These are phyloP conservation scores for Aspergillus cavernicola DNA, from an alignment of 495 filamentous ascomycete genomes.

Conservation along the genomic window DNA sequence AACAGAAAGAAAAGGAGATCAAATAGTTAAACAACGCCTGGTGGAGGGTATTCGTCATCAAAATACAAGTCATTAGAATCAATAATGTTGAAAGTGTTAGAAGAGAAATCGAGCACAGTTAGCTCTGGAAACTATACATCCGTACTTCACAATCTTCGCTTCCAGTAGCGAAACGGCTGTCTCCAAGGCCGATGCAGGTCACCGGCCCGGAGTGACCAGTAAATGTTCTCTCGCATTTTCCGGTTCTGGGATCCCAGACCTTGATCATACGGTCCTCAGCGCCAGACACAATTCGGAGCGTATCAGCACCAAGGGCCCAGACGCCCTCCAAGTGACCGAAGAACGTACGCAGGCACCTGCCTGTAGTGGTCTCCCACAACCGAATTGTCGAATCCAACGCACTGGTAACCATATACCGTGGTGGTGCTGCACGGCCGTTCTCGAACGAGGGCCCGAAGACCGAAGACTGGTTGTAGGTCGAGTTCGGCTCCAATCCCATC, in stretches of 20 bases:
- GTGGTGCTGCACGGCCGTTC: conserved; percentile 63
- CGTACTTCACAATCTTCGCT: conserved; percentile 90
- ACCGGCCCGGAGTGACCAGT: conserved; percentile 85
- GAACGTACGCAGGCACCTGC: conserved; percentile 80
- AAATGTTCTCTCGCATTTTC: conserved; percentile 87
- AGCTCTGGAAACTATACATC: conserved; percentile 75
- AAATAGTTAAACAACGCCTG: conserved; percentile 8
- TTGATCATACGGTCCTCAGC: conserved; percentile 94
- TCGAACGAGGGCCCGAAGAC: conserved; percentile 57
- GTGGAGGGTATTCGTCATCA: conserved; percentile 14
- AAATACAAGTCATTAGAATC: conserved; percentile 14
- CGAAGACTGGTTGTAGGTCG: conserved; percentile 41
- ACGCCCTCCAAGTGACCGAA: conserved; percentile 96
- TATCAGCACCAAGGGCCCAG: conserved; percentile 91
- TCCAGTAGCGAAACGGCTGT: conserved; percentile 80
- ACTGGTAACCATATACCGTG: conserved; percentile 87
- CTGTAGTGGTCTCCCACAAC: conserved; percentile 85
- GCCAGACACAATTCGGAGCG: conserved; percentile 80
- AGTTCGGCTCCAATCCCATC: conserved; percentile 22
- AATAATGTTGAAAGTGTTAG: neutral
- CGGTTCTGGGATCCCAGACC: conserved; percentile 90
- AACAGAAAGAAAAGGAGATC: conserved; percentile 3
- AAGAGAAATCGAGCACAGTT: conserved; percentile 7
- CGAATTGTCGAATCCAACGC: conserved; percentile 88
- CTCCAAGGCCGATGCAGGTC: conserved; percentile 87